Percentiles rank a stretch among this genome's conserved stretches.
phyloP scores from a whole-genome alignment of 306 rosid genomes.

The Vicia villosa region DNA sequence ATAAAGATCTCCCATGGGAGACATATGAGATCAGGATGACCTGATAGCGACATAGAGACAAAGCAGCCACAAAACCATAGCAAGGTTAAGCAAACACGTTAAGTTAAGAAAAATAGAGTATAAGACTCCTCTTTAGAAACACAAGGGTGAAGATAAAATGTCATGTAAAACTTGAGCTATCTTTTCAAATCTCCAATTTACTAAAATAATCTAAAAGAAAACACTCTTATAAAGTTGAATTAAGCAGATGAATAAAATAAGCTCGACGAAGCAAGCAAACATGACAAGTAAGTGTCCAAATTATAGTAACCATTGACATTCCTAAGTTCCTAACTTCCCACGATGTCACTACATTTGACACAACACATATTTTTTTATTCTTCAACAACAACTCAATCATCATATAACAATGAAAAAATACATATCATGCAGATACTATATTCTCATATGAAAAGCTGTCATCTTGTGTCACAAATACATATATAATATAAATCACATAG shows the following conservation, averaged over 20 bases:
- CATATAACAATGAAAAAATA: constrained; percentile 19
- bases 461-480: constrained; percentile 13
- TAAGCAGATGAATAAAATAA: background rate
- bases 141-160: too few relatives aligned
- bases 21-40: too few relatives aligned
- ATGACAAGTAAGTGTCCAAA: constrained; percentile 25
- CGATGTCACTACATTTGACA: constrained; percentile 28
- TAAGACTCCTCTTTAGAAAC: too few relatives aligned
- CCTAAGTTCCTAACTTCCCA: constrained; percentile 49
- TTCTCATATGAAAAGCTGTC: constrained; percentile 38
- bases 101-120: too few relatives aligned
- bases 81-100: too few relatives aligned
- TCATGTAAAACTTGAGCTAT: too few relatives aligned
- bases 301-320: constrained; percentile 38
- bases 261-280: background rate
- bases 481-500: constrained; percentile 18
- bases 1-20: too few relatives aligned
- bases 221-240: background rate
- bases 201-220: background rate
- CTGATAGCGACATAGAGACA: too few relatives aligned
- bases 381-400: constrained; percentile 31
- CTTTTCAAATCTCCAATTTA: background rate
- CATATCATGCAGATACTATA: constrained; percentile 23
- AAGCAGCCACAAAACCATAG: too few relatives aligned
- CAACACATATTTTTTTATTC: constrained; percentile 19